Base-by-base conservation (phyloP, 2,329 filamentous ascomycete species). In the Madurella fahalii region DNA sequence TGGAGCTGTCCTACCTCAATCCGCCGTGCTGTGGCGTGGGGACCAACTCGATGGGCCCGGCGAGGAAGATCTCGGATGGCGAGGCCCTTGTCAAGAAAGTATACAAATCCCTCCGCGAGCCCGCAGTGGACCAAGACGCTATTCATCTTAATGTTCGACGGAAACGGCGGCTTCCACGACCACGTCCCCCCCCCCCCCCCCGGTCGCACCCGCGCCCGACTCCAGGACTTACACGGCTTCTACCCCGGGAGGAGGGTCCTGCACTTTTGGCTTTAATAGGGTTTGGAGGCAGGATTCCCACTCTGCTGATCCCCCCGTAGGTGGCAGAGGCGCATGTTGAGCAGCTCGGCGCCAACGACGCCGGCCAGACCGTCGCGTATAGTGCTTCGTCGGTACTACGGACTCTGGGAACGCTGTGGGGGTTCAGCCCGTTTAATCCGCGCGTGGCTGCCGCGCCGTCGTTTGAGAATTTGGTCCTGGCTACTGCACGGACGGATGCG, bases 1-100 rank as follows among this genome's bases (percentile, higher is more conserved):
- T 74, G 5, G 65, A 68, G 40, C 74, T 77, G 52, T 74, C 71
- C 58, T 79, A 77, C 63, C 70, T 77, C 65, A 82, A 76, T 61
- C 74, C 76, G 4, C 73, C 75, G 56, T 77, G 79, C 68, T 78
- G 79, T 60, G 69, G 69, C 15, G 75, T 75, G 58, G 53, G 54
- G 25, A 58, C 54, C 16, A 80, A 70, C 56, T 76, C 74, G 13
- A 74, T 74, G 66, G 74, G 77, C 53, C 74, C 74, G 0, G 69
- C 72, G 0, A 72, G 71, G 2, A 73, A 72, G 0, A 74, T 77
- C 48, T 72, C 70, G 5, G 66, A 71, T 37, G 74, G 75, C 34
- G 74, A 77, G 58, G 65, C 63, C 18, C 74, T 75, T 53, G 69
- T 77, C 59, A 76, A 76, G 60, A 63, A 69, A 15, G 71, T 77